Evolutionary conservation across 116 monocot species (phyloP), one percentile per base, ranked within the genome.

Genomic region (Dioscorea cayenensis): DNA sequence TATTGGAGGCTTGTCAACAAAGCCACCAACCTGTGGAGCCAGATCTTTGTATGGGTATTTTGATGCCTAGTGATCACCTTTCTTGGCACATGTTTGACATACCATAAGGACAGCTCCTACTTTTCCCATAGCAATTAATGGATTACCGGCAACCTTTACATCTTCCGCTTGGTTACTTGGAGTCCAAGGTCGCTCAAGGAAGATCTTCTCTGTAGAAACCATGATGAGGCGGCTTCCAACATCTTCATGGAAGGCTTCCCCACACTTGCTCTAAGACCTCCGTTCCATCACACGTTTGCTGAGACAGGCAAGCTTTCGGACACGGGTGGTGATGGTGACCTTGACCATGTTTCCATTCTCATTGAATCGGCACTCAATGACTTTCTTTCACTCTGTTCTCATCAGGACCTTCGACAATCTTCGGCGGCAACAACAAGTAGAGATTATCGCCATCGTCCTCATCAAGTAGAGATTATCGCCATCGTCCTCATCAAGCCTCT

Each of bases 181-280:
- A 11, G 81, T 80, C 9, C 84, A 61, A 13, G 96, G 88, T 59
- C 96, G 73, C 77, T 96, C 96, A 20, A 96, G 90, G 21, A 96
- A 21, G 75, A 90, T 90, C 75, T 90, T 92, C 81, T 96, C 96
- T 4, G 90, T 96, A 13, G 92, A 92, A 4, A 96, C 88, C 90
- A 92, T 92, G 60, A 92, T 96, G 63, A 90, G 88, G 10, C 90
- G 78, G 64, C 79, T 82, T 5, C 92, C 86, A 12, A 71, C 78
- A 14, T 92, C 96, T 81, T 86, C 92, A 22, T 82, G 67, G 13
- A 60, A 84, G 22, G 87, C 92, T 18, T 92, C 92, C 14, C 96
- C 96, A 65, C 92, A 96, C 84, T 92, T 96, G 60, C 77, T 27
- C 96, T 87, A 96, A 14, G 80, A 71, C 60, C 96, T 77, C 62